phyloP scores from a whole-genome alignment of 129 eudicot genomes.

The Glebionis coronaria region DNA sequence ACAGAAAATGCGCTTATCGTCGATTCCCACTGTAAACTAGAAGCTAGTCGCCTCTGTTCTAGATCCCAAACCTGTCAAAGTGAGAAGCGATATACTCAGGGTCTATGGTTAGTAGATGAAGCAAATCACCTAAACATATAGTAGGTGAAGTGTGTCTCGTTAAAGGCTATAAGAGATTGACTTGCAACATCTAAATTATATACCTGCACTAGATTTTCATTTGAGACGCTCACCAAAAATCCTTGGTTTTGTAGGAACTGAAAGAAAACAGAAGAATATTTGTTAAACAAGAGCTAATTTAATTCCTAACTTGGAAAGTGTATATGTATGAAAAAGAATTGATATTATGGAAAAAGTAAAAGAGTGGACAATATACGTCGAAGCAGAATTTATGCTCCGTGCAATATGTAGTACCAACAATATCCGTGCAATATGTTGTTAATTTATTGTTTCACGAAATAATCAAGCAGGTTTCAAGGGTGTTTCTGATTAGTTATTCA shows the following conservation, averaged over 20 bases:
- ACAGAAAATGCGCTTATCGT: conserved; percentile 79
- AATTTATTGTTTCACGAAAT: no score
- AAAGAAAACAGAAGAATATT: conserved; percentile 25
- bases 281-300: conserved; percentile 18
- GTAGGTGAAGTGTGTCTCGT: conserved; percentile 16
- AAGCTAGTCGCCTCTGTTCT: conserved; percentile 54
- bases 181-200: conserved; percentile 9
- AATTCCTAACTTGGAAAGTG: neutral
- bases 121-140: neutral
- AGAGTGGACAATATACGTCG: neutral
- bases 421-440: no score
- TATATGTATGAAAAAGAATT: conserved; percentile 10
- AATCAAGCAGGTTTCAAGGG: no score
- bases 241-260: conserved; percentile 94
- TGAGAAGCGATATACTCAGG: conserved; percentile 24
- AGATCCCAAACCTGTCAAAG: conserved; percentile 87
- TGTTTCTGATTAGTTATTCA: no score
- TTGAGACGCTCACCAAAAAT: conserved; percentile 70
- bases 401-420: neutral
- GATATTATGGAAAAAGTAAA: neutral
- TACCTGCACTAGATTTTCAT: conserved; percentile 87
- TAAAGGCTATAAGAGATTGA: conserved; percentile 23
- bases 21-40: conserved; percentile 77
- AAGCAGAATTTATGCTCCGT: no score
- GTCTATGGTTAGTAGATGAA: neutral